Percentiles rank a stretch among this genome's conserved stretches.
phyloP scores from a whole-genome alignment of 2,329 filamentous ascomycete genomes.

The Pseudopyrenochaeta lycopersici region DNA sequence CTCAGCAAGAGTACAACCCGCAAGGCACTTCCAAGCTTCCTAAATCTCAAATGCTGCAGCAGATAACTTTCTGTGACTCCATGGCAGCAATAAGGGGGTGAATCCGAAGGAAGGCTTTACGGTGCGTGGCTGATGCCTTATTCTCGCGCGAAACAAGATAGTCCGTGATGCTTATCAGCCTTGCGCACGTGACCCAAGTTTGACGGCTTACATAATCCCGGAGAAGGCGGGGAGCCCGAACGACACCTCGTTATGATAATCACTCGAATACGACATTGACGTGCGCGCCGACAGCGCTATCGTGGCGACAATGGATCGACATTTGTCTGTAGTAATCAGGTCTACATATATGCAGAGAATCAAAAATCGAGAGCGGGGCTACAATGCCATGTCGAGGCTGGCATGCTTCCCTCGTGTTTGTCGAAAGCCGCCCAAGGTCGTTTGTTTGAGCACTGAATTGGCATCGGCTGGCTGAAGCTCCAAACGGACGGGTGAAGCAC shows the following conservation, averaged over 20 bases:
- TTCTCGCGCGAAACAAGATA: no score
- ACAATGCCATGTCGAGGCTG: neutral
- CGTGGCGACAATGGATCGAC: neutral
- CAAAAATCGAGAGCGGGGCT: neutral
- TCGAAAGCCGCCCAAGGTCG: slow-evolving; percentile 13
- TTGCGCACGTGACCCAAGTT: no score
- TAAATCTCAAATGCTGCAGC: no score
- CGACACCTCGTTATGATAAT: slow-evolving; percentile 2
- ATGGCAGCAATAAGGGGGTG: no score
- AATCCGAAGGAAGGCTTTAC: no score
- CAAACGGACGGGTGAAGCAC: slow-evolving; percentile 15
- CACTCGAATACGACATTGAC: slow-evolving; percentile 2
- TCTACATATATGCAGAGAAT: neutral
- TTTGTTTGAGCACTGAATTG: slow-evolving; percentile 18
- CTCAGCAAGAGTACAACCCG: no score
- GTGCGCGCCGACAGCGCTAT: neutral
- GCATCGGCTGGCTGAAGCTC: slow-evolving; percentile 10
- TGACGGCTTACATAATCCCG: neutral
- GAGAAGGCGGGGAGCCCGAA: slow-evolving; percentile 8
- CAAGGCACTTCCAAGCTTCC: no score
- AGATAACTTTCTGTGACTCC: no score
- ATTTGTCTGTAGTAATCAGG: neutral
- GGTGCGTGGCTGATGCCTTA: no score
- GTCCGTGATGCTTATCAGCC: no score
- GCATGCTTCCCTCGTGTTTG: neutral